Evolutionary conservation across 345 rosid genomes (phyloP), one percentile per base, ranked within the genome.

Genomic region (Cardiospermum halicacabum): DNA sequence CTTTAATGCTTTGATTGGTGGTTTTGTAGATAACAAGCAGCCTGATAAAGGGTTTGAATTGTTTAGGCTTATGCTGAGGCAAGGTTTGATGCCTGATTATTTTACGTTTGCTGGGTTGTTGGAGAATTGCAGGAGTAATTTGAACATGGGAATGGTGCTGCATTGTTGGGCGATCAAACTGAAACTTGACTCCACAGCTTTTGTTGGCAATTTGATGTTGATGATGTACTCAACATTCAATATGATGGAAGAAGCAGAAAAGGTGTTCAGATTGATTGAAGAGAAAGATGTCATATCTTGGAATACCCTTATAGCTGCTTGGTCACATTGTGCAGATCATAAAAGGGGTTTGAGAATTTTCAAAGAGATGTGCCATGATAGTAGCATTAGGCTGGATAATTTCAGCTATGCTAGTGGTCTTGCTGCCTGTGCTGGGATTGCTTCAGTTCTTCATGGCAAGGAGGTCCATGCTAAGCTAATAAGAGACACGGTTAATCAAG

Each of bases 261-360:
- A 73, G 53, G 76, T 66, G 49, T 77, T 84, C 50, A 36, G 72
- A 66, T 53, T 37, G 15, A 76, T 82, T 4, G 47, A 69, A 50
- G 83, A 81, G 55, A 79, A 76, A 68, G 88, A 87, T 68, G 56
- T 62, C 53, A 72, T 84, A 67, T 87, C 89, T 3, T 84, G 88
- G 86, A 82, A 87, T 34, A 70, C 83, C 21, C 56, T 75, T 27
- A 68, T 87, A 25, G 69, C 84, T 53, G 75, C 82, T 36, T 78
- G 74, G 72, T 77, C 74, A 67, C 82, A 36, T 64, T 77, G 75
- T 31, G 62, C 36, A 18, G 73, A 80, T 59, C 71, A 80, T 72
- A 70, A 65, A 63, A 84, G 57, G 72, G 81, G 86, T 66, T 69
- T 84, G 74, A 64, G 19, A 21, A 64, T 67, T 61, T 74, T 84